These are phyloP conservation scores for Eryngium alpinum DNA, from an alignment of 140 eudicot genomes.

Conservation along the genomic window DNA sequence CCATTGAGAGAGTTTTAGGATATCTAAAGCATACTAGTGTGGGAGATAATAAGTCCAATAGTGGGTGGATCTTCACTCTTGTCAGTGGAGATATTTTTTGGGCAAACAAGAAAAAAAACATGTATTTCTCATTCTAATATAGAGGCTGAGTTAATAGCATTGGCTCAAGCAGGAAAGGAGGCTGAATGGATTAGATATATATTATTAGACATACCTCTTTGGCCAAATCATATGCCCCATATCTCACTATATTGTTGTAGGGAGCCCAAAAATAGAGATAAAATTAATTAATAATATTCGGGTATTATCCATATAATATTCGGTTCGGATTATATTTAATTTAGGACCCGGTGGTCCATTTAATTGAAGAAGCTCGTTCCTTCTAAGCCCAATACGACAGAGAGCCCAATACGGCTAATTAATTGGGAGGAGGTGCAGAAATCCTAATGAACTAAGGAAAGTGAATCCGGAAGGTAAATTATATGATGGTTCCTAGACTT, in stretches of 20 bases:
- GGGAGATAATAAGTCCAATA: constrained; percentile 1
- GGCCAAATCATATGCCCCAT: background rate
- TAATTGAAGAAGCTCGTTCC: too few species aligned
- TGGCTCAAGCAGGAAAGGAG: constrained; percentile 8
- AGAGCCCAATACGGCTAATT: too few species aligned
- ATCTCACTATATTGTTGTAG: background rate
- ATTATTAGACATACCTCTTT: background rate
- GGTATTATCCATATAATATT: too few species aligned
- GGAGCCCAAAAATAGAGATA: too few species aligned
- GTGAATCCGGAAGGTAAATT: too few species aligned
- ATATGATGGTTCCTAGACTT: too few species aligned
- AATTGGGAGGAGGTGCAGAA: too few species aligned
- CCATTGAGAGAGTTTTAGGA: constrained; percentile 6
- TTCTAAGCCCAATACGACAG: too few species aligned
- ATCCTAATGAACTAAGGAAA: too few species aligned
- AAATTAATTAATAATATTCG: too few species aligned
- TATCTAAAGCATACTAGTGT: constrained; percentile 15
- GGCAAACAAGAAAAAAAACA: background rate
- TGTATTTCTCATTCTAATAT: background rate
- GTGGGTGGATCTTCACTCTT: constrained; percentile 9
- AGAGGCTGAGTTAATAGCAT: background rate
- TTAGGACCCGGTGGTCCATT: too few species aligned
- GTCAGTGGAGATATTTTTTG: background rate
- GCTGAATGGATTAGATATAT: constrained; percentile 2
- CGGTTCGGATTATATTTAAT: too few species aligned